Conservation (phyloP, 2,329 filamentous ascomycete species). For the Fusarium denticulatum region DNA sequence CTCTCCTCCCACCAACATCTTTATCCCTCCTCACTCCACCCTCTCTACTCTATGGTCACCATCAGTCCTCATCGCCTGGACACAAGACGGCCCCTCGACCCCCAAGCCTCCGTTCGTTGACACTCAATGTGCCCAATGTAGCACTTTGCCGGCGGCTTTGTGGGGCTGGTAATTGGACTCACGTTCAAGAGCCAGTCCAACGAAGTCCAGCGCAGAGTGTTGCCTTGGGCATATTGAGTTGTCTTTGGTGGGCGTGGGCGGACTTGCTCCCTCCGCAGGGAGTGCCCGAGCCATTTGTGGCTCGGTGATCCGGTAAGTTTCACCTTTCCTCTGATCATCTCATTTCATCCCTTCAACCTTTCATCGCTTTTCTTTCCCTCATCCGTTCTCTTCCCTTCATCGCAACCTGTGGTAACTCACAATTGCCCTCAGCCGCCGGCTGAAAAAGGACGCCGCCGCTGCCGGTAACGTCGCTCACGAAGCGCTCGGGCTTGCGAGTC, state of each 20-base stretch:
- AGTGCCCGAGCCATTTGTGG: neutral
- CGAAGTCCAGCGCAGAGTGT: neutral
- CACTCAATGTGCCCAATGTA: neutral
- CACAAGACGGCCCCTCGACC: neutral
- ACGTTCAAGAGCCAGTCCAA: neutral
- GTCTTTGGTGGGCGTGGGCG: neutral
- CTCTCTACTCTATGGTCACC: neutral
- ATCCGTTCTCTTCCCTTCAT: neutral
- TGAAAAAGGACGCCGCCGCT: too few relatives aligned
- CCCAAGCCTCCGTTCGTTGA: neutral
- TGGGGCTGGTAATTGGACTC: neutral
- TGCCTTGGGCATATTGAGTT: neutral
- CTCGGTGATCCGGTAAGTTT: neutral
- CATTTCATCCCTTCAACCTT: neutral
- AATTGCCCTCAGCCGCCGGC: neutral
- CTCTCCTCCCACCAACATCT: neutral
- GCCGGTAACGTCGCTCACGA: neutral
- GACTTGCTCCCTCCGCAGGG: neutral
- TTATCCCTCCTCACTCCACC: neutral
- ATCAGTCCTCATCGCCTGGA: neutral
- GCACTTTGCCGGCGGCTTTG: neutral
- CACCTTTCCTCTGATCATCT: neutral
- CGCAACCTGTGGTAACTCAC: neutral
- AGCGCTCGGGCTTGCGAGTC: neutral
- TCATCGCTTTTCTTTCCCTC: neutral